Conservation (phyloP, 805 yeast species). For the Maudiozyma barnettii region DNA sequence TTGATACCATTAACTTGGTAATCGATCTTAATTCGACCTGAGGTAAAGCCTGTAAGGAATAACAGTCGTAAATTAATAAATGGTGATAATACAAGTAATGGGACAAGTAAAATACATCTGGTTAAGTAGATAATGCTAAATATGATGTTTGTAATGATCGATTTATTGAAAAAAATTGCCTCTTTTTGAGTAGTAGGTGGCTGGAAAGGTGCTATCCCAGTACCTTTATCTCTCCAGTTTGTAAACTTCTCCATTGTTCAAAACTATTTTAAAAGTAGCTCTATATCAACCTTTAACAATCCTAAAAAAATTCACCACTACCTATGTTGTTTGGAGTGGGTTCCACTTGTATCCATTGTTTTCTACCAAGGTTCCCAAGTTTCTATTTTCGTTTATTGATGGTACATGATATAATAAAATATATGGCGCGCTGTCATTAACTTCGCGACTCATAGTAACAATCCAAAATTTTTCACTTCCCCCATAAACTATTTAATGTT, state of each 20-base stretch:
- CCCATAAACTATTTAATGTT: neutral
- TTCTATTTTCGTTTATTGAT: too few species aligned
- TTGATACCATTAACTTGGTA: constrained; percentile 38
- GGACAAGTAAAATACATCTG: neutral
- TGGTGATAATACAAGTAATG: neutral
- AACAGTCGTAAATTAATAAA: neutral
- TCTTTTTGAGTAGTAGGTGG: constrained; percentile 34
- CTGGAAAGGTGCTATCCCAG: constrained; percentile 87
- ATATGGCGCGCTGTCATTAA: neutral
- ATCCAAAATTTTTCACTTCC: neutral
- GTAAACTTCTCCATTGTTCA: constrained; percentile 64
- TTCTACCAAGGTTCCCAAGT: too few species aligned
- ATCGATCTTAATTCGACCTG: constrained; percentile 16
- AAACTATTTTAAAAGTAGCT: too few species aligned
- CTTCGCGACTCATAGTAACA: neutral
- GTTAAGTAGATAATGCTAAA: neutral
- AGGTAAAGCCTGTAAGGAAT: neutral
- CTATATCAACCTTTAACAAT: too few species aligned
- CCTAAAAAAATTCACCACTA: too few species aligned
- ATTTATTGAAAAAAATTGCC: neutral
- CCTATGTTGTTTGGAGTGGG: too few species aligned
- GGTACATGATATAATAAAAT: too few species aligned
- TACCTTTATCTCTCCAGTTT: constrained; percentile 78
- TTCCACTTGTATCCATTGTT: too few species aligned
- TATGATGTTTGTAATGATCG: neutral